These are phyloP conservation scores for Pyrenopolyporus hunteri DNA, from an alignment of 495 filamentous ascomycete species.

Conservation along the genomic window DNA sequence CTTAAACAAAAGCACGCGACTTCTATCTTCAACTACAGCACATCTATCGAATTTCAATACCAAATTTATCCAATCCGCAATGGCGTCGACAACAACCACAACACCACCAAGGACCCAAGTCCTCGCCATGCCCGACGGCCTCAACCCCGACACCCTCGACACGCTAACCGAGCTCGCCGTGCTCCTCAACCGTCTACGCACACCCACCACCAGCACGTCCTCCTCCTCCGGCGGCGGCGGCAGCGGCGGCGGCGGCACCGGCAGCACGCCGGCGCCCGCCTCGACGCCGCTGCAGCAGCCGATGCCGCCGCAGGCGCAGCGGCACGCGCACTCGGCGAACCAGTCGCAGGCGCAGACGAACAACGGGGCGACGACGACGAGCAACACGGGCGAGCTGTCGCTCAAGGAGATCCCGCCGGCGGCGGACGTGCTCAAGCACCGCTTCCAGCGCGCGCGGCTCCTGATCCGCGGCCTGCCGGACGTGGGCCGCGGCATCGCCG, in stretches of 20 bases:
- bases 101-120: constrained; percentile 32
- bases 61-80: constrained; percentile 17
- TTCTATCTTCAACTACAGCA: neutral
- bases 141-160: constrained; percentile 74
- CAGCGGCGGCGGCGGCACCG: too few relatives aligned
- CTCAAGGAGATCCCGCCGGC: constrained; percentile 80
- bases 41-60: neutral
- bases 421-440: constrained; percentile 75
- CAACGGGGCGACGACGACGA: constrained; percentile 35
- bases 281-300: constrained; percentile 27
- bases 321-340: constrained; percentile 41
- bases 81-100: constrained; percentile 45
- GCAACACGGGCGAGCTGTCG: constrained; percentile 54
- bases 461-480: constrained; percentile 76
- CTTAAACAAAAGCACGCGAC: neutral
- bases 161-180: constrained; percentile 80
- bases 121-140: constrained; percentile 50
- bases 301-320: constrained; percentile 35
- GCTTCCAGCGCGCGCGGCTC: constrained; percentile 75
- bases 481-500: constrained; percentile 69
- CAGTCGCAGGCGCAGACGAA: constrained; percentile 35
- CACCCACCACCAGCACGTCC: constrained; percentile 34
- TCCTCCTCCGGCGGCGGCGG: too few relatives aligned
- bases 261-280: constrained; percentile 15
- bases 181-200: constrained; percentile 75